Evolutionary conservation across 345 rosid species (phyloP).

Genomic region (Bruguiera gymnorhiza): DNA sequence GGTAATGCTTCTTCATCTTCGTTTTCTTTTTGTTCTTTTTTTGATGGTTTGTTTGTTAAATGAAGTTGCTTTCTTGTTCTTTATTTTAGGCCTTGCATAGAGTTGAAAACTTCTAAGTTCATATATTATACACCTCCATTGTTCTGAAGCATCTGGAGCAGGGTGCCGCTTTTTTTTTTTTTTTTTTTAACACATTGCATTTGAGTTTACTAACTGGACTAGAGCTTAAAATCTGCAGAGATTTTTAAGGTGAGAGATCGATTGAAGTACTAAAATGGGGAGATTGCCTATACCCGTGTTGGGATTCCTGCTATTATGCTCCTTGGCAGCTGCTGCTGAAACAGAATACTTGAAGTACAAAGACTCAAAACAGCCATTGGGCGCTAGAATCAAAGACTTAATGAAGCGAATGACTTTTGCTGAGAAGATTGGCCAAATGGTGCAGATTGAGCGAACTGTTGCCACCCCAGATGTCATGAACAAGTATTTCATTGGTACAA

Average conservation of each 20-base stretch:
- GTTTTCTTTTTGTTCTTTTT: too few relatives aligned
- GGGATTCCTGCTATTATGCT: slow-evolving; percentile 23
- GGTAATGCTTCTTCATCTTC: too few relatives aligned
- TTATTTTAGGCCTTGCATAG: too few relatives aligned
- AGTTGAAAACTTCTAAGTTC: too few relatives aligned
- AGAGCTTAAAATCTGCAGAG: neutral
- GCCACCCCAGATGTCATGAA: slow-evolving; percentile 41
- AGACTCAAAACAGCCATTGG: slow-evolving; percentile 29
- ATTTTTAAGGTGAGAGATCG: slow-evolving; percentile 3
- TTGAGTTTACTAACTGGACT: slow-evolving; percentile 2
- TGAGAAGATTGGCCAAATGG: slow-evolving; percentile 61
- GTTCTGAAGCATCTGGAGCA: too few relatives aligned
- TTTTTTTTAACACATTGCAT: neutral
- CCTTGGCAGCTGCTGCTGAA: slow-evolving; percentile 7
- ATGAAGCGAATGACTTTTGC: slow-evolving; percentile 44
- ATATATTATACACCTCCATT: too few relatives aligned
- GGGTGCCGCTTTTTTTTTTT: neutral
- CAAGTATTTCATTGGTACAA: slow-evolving; percentile 38
- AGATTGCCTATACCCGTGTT: slow-evolving; percentile 4
- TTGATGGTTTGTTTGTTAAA: too few relatives aligned
- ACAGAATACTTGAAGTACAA: slow-evolving; percentile 15
- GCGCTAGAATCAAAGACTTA: slow-evolving; percentile 36
- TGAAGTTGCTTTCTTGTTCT: too few relatives aligned
- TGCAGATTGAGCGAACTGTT: slow-evolving; percentile 41
- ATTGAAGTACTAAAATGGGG: slow-evolving; percentile 20